Evolutionary conservation across 176 grass and related monocot species (phyloP).

Genomic region (Phoenix dactylifera): DNA sequence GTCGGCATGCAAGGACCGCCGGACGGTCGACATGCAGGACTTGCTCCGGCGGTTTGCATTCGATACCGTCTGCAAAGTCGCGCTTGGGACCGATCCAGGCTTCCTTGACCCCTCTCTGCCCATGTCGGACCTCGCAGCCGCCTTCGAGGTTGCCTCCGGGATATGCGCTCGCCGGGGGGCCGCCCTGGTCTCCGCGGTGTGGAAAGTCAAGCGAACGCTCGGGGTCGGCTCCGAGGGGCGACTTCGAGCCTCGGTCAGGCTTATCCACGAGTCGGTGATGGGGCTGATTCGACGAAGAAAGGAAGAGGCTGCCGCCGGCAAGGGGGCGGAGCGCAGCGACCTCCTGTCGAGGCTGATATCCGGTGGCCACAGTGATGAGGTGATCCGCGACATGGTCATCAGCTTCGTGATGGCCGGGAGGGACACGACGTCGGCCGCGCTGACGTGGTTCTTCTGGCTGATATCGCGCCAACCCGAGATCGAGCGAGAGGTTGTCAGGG

Average conservation of each 20-base stretch:
- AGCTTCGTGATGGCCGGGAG: conserved; percentile 87
- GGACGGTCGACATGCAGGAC: conserved; percentile 70
- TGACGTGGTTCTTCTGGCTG: conserved; percentile 97
- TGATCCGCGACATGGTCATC: conserved; percentile 84
- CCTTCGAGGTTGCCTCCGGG: conserved; percentile 61
- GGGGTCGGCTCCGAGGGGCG: conserved; percentile 43
- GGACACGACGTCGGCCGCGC: conserved; percentile 78
- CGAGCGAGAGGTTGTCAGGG: conserved; percentile 34
- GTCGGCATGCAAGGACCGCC: conserved; percentile 12
- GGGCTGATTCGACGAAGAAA: conserved; percentile 44
- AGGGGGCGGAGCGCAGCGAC: conserved; percentile 21
- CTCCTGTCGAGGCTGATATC: conserved; percentile 71
- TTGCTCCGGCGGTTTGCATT: conserved; percentile 67
- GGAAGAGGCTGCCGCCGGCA: conserved; percentile 6
- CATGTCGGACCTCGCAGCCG: conserved; percentile 35
- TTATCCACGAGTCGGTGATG: conserved; percentile 49
- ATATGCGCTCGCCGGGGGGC: conserved; percentile 65
- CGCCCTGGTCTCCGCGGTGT: conserved; percentile 54
- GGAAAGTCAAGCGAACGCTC: conserved; percentile 73
- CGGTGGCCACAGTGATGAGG: conserved; percentile 56
- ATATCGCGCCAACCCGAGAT: conserved; percentile 45
- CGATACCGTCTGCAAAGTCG: conserved; percentile 65
- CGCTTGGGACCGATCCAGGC: conserved; percentile 59
- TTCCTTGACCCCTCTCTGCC: conserved; percentile 45
- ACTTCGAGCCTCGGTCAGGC: conserved; percentile 45